Evolutionary conservation across 768 basidiomycete genomes (phyloP).

Genomic region (Mycena venus): DNA sequence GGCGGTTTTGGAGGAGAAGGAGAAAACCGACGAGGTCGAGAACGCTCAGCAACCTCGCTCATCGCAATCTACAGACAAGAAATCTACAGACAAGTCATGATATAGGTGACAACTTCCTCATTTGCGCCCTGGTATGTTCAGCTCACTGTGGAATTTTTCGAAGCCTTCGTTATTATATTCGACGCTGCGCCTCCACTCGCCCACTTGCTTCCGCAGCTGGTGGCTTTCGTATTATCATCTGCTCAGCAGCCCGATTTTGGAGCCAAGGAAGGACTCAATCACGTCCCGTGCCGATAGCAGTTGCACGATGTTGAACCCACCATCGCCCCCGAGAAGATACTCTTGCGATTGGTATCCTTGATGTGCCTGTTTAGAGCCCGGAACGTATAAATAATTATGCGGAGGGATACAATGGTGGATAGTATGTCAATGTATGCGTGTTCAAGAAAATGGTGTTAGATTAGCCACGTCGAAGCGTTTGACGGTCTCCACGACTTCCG

Average conservation of each 20-base stretch:
- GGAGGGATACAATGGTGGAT: constrained; percentile 18
- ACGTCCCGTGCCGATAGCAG: not conserved
- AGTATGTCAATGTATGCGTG: too few species aligned
- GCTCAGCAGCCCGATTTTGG: too few species aligned
- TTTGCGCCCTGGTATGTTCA: not conserved
- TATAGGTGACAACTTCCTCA: not conserved
- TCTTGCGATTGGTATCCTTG: not conserved
- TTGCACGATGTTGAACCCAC: not conserved
- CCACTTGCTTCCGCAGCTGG: not conserved
- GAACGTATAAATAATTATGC: constrained; percentile 21
- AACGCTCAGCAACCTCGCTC: not conserved
- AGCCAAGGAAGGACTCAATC: too few species aligned
- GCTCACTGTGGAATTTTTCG: not conserved
- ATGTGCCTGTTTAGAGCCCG: not conserved
- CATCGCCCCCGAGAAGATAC: too few species aligned
- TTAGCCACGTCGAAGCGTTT: constrained; percentile 67
- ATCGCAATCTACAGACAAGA: constrained; percentile 19
- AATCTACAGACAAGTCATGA: constrained; percentile 17
- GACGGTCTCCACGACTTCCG: constrained; percentile 85
- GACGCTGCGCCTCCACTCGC: not conserved
- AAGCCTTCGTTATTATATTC: not conserved
- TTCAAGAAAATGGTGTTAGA: constrained; percentile 39
- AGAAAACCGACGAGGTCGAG: not conserved
- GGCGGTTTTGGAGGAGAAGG: constrained; percentile 54
- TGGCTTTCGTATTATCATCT: not conserved